These are phyloP conservation scores for Suhomyces emberorum DNA, from an alignment of 805 yeast genomes.

Conservation along the genomic window DNA sequence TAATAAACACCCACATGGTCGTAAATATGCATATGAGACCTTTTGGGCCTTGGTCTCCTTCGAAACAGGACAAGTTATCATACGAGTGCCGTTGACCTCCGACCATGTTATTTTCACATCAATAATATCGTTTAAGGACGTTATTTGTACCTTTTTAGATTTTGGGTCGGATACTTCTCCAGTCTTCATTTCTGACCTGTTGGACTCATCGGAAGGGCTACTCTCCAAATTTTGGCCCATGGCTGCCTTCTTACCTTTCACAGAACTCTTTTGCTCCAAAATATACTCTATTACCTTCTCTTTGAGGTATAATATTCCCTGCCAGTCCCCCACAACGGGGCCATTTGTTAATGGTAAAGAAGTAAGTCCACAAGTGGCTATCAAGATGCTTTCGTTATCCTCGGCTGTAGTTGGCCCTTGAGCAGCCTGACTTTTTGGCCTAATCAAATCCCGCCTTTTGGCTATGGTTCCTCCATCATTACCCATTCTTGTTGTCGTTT, in stretches of 20 bases:
- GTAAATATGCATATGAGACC: slow-evolving; percentile 24
- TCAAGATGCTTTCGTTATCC: slow-evolving; percentile 20
- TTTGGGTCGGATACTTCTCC: not conserved
- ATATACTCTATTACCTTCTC: slow-evolving; percentile 59
- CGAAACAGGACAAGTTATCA: slow-evolving; percentile 33
- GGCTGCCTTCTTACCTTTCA: not conserved
- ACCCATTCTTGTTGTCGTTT: no score
- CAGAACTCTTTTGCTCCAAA: slow-evolving; percentile 18
- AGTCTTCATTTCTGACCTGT: not conserved
- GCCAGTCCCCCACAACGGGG: slow-evolving; percentile 65
- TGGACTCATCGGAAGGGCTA: not conserved
- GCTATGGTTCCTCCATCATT: slow-evolving; percentile 77
- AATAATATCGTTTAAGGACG: slow-evolving; percentile 23
- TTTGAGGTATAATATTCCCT: slow-evolving; percentile 64
- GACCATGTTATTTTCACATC: slow-evolving; percentile 23
- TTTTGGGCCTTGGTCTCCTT: slow-evolving; percentile 15
- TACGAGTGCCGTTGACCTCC: slow-evolving; percentile 7
- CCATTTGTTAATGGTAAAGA: slow-evolving; percentile 34
- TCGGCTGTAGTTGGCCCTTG: slow-evolving; percentile 13
- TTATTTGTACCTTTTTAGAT: slow-evolving; percentile 15
- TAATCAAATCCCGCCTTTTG: slow-evolving; percentile 49
- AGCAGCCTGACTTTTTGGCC: slow-evolving; percentile 21
- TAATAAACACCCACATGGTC: slow-evolving; percentile 40
- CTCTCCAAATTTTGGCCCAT: not conserved
- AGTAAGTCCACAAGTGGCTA: slow-evolving; percentile 51